Conservation (phyloP, 306 rosid genomes). For the Medicago ruthenica region DNA sequence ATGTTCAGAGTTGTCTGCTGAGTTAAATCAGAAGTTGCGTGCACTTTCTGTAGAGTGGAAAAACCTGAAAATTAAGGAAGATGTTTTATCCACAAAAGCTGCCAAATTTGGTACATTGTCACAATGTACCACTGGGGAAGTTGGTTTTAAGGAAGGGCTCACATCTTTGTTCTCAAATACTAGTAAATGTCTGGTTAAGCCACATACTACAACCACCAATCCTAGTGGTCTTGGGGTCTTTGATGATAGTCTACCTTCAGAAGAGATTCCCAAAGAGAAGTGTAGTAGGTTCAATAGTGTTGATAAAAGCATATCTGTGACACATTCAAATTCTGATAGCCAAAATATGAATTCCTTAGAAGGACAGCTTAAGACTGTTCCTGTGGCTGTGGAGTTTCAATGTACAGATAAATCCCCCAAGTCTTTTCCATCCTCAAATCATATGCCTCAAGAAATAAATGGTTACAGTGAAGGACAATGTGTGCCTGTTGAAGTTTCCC, state of each 20-base stretch:
- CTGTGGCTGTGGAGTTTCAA: constrained; percentile 52
- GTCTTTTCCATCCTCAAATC: constrained; percentile 51
- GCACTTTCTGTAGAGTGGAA: constrained; percentile 77
- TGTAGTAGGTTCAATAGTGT: constrained; percentile 51
- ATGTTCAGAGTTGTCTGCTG: constrained; percentile 75
- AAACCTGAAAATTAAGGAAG: constrained; percentile 83
- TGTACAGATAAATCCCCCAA: constrained; percentile 53
- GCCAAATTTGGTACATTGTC: constrained; percentile 61
- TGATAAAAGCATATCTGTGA: constrained; percentile 58
- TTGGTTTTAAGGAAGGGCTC: constrained; percentile 57
- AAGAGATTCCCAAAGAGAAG: constrained; percentile 57
- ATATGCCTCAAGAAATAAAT: constrained; percentile 61
- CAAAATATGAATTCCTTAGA: constrained; percentile 56
- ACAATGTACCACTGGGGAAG: constrained; percentile 54
- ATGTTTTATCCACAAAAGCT: constrained; percentile 71
- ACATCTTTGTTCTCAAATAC: constrained; percentile 49
- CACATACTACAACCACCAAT: constrained; percentile 47
- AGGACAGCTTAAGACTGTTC: constrained; percentile 49
- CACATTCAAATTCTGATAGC: constrained; percentile 65
- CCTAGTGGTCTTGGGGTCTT: constrained; percentile 48
- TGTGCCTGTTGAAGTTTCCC: constrained; percentile 50
- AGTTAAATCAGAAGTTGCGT: constrained; percentile 91
- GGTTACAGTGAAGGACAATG: constrained; percentile 54
- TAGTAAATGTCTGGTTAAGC: constrained; percentile 51
- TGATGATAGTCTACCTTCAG: constrained; percentile 55